Conservation (phyloP, 2,329 filamentous ascomycete species). For the Alternaria postmessia region DNA sequence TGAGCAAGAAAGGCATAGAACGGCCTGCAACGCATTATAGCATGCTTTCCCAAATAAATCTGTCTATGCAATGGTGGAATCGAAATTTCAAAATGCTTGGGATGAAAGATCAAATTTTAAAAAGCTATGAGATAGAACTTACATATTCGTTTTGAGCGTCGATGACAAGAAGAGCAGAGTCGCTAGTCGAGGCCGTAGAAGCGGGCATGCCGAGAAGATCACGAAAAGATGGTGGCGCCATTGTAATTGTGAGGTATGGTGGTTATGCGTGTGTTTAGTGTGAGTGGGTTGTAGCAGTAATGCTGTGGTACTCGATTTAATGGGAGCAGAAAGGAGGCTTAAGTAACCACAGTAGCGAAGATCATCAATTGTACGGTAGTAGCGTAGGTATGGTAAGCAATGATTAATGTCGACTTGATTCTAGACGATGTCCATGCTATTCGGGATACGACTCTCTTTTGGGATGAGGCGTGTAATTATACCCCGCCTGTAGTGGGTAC, state of each 20-base stretch:
- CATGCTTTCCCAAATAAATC: neutral
- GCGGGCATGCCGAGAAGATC: constrained; percentile 62
- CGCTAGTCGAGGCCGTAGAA: constrained; percentile 64
- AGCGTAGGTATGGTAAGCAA: neutral
- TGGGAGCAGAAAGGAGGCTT: neutral
- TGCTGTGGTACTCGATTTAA: neutral
- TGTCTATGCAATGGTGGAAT: neutral
- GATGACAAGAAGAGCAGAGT: constrained; percentile 54
- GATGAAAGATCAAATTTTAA: constrained; percentile 32
- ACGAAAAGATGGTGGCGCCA: constrained; percentile 53
- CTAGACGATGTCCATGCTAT: neutral
- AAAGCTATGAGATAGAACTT: constrained; percentile 67
- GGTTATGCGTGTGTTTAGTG: neutral
- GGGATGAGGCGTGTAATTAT: neutral
- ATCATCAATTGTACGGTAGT: neutral
- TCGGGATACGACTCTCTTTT: neutral
- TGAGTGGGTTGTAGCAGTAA: neutral
- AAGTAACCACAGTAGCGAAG: neutral
- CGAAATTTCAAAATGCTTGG: neutral
- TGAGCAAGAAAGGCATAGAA: neutral
- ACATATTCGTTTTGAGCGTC: constrained; percentile 19
- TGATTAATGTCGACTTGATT: neutral
- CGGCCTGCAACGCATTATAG: neutral
- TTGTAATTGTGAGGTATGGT: neutral
- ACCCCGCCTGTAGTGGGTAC: constrained; percentile 11